These are phyloP conservation scores for Termitomyces sp. DNA, from an alignment of 768 basidiomycete species.

Conservation along the genomic window DNA sequence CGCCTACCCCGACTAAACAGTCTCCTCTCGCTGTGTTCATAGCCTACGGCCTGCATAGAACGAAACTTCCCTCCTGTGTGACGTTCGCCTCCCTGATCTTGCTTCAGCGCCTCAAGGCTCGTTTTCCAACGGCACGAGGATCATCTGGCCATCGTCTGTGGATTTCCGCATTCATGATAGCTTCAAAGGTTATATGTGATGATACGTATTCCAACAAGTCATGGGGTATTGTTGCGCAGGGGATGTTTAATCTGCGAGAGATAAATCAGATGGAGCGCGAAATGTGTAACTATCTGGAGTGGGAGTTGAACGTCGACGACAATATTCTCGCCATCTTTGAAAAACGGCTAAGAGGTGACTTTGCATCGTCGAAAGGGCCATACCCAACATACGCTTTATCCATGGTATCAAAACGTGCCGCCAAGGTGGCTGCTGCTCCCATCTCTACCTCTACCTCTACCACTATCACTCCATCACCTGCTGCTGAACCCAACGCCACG, in stretches of 20 bases:
- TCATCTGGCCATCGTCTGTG: conserved; percentile 88
- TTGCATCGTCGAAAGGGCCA: conserved; percentile 38
- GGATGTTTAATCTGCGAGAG: conserved; percentile 80
- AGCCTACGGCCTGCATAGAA: conserved; percentile 83
- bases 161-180: conserved; percentile 91
- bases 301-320: conserved; percentile 79
- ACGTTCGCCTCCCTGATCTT: conserved; percentile 64
- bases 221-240: conserved; percentile 87
- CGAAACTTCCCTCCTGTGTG: conserved; percentile 65
- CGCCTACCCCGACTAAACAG: conserved; percentile 42
- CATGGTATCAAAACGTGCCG: conserved; percentile 57
- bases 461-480: conserved; percentile 28
- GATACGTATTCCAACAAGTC: conserved; percentile 93
- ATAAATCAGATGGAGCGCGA: conserved; percentile 97
- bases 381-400: conserved; percentile 63
- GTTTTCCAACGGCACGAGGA: conserved; percentile 88
- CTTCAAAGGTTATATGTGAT: conserved; percentile 89
- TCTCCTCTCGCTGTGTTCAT: conserved; percentile 74
- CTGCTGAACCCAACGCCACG: conserved; percentile 36
- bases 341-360: conserved; percentile 53
- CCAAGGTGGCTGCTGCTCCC: conserved; percentile 34
- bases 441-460: conserved; percentile 31
- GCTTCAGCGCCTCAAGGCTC: conserved; percentile 79
- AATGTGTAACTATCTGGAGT: conserved; percentile 90
- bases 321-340: conserved; percentile 58